A percentile compares a stretch with the other conserved stretches of the same genome.
Evolutionary conservation across 768 basidiomycete genomes (phyloP).

Genomic region (Mycena sanguinolenta): DNA sequence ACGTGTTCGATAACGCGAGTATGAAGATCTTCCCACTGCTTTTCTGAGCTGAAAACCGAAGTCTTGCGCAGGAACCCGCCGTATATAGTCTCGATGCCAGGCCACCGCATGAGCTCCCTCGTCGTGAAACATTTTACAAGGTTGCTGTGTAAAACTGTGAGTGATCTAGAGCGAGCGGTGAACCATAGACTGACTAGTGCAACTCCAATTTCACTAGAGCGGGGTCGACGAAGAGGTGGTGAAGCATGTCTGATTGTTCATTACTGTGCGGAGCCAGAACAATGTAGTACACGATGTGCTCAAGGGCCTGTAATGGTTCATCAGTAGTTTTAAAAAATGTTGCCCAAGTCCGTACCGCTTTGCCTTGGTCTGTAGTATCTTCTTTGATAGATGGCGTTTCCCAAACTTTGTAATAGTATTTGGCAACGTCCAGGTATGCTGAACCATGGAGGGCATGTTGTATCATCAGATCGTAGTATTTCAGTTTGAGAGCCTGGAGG

Average conservation of each 20-base stretch:
- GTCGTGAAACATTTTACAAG: constrained; percentile 95
- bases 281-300: constrained; percentile 95
- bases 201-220: constrained; percentile 84
- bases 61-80: constrained; percentile 87
- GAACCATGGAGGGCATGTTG: constrained; percentile 89
- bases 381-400: constrained; percentile 95
- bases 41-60: constrained; percentile 81
- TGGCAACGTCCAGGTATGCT: constrained; percentile 93
- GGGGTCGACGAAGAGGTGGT: constrained; percentile 86
- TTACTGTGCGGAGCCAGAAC: constrained; percentile 95
- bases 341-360: constrained; percentile 61
- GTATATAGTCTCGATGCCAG: constrained; percentile 90
- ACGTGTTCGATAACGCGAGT: constrained; percentile 98
- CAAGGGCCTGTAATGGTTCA: constrained; percentile 74
- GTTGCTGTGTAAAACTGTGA: constrained; percentile 66
- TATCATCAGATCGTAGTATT: constrained; percentile 97
- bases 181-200: constrained; percentile 73
- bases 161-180: constrained; percentile 20
- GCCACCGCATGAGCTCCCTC: constrained; percentile 96
- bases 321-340: constrained; percentile 28
- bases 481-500: constrained; percentile 90
- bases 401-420: constrained; percentile 97
- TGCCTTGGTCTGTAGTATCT: constrained; percentile 79
- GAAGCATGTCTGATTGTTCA: constrained; percentile 97
- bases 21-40: constrained; percentile 95